A percentile compares a stretch with the other conserved stretches of the same genome.
Conservation (phyloP, 768 basidiomycete genomes). For the Hypsizygus marmoreus region DNA sequence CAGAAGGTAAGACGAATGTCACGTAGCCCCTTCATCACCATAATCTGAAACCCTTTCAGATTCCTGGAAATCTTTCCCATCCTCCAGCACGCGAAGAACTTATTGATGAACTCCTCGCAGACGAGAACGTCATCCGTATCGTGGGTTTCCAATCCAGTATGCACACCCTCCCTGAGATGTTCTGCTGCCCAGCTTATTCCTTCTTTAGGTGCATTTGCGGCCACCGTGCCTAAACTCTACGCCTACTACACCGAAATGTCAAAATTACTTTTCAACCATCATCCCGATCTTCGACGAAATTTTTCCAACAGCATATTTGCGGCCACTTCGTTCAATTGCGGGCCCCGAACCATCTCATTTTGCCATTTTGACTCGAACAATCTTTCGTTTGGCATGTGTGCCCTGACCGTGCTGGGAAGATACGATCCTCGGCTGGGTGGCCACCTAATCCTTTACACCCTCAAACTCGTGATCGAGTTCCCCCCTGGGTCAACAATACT, state of each 20-base stretch:
- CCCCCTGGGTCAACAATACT: slow-evolving; percentile 16
- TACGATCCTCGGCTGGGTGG: slow-evolving; percentile 20
- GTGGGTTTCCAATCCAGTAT: no score
- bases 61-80: no score
- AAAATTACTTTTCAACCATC: neutral
- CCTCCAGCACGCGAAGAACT: no score
- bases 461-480: slow-evolving; percentile 13
- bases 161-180: no score
- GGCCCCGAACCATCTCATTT: slow-evolving; percentile 7
- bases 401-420: slow-evolving; percentile 13
- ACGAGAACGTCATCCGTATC: no score
- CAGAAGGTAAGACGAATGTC: no score
- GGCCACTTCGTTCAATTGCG: slow-evolving; percentile 17
- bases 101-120: no score
- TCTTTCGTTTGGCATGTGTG: slow-evolving; percentile 9
- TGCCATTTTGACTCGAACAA: slow-evolving; percentile 15
- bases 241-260: neutral
- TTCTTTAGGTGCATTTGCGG: slow-evolving; percentile 5
- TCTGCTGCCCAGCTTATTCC: no score
- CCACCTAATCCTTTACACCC: slow-evolving; percentile 20
- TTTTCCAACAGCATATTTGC: slow-evolving; percentile 14
- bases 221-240: slow-evolving; percentile 11
- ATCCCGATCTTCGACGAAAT: slow-evolving; percentile 8
- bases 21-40: no score
- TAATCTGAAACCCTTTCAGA: no score